Evolutionary conservation across 1,284 basidiomycete species (phyloP).

Genomic region (Moniliophthora roreri): DNA sequence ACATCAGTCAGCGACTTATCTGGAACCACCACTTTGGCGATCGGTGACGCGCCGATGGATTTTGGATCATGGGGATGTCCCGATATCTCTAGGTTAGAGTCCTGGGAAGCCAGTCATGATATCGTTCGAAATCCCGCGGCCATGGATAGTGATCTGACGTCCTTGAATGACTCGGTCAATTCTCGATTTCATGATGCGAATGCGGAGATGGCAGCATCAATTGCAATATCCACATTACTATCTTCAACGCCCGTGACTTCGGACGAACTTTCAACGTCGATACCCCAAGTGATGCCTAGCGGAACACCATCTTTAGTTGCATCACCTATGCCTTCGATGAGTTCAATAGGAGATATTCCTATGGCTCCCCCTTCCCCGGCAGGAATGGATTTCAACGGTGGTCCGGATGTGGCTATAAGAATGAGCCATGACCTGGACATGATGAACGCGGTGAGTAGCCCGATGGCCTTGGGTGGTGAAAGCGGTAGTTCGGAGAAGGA

Average conservation of each 20-base stretch:
- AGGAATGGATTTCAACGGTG: neutral
- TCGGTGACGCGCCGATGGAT: neutral
- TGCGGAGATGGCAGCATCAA: neutral
- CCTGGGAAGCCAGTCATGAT: no score
- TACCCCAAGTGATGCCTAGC: slow-evolving; percentile 9
- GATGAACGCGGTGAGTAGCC: neutral
- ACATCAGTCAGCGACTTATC: neutral
- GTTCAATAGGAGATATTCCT: slow-evolving; percentile 12
- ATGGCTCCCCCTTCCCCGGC: slow-evolving; percentile 15
- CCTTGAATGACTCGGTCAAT: no score
- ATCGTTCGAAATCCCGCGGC: no score
- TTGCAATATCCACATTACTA: neutral
- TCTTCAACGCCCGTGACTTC: neutral
- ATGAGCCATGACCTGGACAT: neutral
- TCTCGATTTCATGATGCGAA: no score
- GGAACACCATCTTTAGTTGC: slow-evolving; percentile 16
- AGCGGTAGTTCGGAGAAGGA: neutral
- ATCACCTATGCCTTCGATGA: slow-evolving; percentile 20
- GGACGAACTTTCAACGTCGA: slow-evolving; percentile 7
- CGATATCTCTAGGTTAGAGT: no score
- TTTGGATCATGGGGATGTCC: slow-evolving; percentile 2
- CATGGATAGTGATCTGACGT: no score
- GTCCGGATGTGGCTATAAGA: no score
- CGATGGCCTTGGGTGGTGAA: neutral
- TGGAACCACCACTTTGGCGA: neutral